Evolutionary conservation across 495 filamentous ascomycete species (phyloP), one percentile per base, ranked within the genome.

Genomic region (Trichoderma asperelloides): DNA sequence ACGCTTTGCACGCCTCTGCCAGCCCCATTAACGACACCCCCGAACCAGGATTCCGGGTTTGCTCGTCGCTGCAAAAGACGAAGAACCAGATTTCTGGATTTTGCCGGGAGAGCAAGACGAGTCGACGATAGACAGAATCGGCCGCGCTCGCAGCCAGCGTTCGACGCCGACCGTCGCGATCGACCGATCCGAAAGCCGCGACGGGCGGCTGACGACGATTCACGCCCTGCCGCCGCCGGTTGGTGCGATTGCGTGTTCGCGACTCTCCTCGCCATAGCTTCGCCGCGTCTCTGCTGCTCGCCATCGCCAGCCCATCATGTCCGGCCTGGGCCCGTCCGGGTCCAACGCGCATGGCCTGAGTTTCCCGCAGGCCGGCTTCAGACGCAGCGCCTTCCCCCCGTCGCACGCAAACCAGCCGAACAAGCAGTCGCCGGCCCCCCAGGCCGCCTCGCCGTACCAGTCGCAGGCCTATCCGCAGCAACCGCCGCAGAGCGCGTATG

Each of bases 371-470:
- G 69, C 72, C 67, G 68, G 63, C 67, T 65, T 71, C 27, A 69
- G 71, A 71, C 73, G 73, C 67, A 65, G 27, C 28, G 15, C 62
- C 62, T 77, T 71, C 67, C 73, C 71, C 67, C 72, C 77, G 49
- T 73, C 77, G 30, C 80, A 77, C 68, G 69, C 75, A 62, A 72
- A 71, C 63, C 79, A 69, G 65, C 76, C 74, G 33, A 77, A 74
- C 66, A 81, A 81, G 74, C 75, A 78, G 25, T 76, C 79, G 64
- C 75, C 78, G 39, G 75, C 78, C 37, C 69, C 75, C 41, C 77
- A 78, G 60, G 77, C 78, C 68, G 74, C 77, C 69, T 77, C 78
- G 11, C 76, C 80, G n/a, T 81, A 79, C 66, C 75, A 78, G 65
- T 63, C 76, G 5, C 74, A 78, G 65, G 70, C 76, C 66, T 79